Percentiles rank a stretch among this genome's conserved stretches.
Conservation (phyloP, 768 basidiomycete species). For the Aureoboletus auriporus region DNA sequence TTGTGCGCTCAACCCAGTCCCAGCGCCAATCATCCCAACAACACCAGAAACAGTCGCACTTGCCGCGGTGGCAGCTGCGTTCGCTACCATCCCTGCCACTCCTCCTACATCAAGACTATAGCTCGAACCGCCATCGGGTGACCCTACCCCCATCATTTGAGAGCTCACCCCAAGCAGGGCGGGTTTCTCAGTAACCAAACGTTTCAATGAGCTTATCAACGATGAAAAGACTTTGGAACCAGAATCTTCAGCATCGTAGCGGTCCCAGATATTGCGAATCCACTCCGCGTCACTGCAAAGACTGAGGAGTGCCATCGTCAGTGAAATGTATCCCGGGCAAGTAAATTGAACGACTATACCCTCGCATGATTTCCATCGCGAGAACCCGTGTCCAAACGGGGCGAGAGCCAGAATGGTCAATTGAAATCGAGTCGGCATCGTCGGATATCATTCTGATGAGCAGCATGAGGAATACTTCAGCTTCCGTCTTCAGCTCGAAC, state of each 20-base stretch:
- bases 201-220: slow-evolving; percentile 79
- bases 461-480: slow-evolving; percentile 81
- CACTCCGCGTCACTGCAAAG: slow-evolving; percentile 78
- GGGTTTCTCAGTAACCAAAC: slow-evolving; percentile 87
- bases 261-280: slow-evolving; percentile 73
- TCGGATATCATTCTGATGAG: slow-evolving; percentile 63
- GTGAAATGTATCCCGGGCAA: not conserved
- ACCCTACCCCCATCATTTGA: slow-evolving; percentile 81
- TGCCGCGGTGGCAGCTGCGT: slow-evolving; percentile 75
- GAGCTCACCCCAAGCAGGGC: slow-evolving; percentile 71
- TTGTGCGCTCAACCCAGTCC: slow-evolving; percentile 67
- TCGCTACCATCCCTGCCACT: slow-evolving; percentile 81
- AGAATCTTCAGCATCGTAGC: slow-evolving; percentile 60
- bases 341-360: slow-evolving; percentile 37
- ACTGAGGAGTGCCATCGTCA: slow-evolving; percentile 32
- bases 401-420: slow-evolving; percentile 33
- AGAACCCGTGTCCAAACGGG: slow-evolving; percentile 89
- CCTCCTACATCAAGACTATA: slow-evolving; percentile 62
- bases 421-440: slow-evolving; percentile 35
- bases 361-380: slow-evolving; percentile 89
- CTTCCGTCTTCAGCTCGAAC: slow-evolving; percentile 71
- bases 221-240: slow-evolving; percentile 72
- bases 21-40: slow-evolving; percentile 78
- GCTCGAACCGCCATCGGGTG: slow-evolving; percentile 31
- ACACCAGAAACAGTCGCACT: slow-evolving; percentile 82